phyloP scores from a whole-genome alignment of 352 stramenopile genomes.

The Globisporangium apiculatum region DNA sequence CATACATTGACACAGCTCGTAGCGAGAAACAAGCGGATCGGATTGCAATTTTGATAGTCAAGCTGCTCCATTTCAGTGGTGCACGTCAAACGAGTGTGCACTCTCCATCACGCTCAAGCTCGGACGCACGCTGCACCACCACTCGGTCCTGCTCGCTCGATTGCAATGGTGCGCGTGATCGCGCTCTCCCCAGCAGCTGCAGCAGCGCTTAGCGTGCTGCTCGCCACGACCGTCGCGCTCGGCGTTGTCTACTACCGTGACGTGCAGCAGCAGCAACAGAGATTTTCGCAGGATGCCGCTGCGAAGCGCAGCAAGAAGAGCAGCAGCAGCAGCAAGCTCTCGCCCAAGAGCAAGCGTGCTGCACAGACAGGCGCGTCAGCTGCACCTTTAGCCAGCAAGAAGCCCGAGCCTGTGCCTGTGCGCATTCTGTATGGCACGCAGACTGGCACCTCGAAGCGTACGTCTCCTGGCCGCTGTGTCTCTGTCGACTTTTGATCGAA shows the following conservation, averaged over 20 bases:
- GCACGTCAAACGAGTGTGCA: too few species aligned
- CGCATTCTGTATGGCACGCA: constrained; percentile 85
- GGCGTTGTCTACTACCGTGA: constrained; percentile 38
- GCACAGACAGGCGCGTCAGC: constrained; percentile 6
- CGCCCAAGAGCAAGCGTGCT: constrained; percentile 12
- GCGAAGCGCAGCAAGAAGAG: constrained; percentile 16
- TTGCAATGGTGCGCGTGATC: constrained; percentile 19
- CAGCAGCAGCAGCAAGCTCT: constrained; percentile 13
- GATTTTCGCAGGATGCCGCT: neutral
- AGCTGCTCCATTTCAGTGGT: too few species aligned
- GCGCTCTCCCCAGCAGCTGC: constrained; percentile 20
- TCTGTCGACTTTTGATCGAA: neutral
- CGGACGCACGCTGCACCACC: too few species aligned
- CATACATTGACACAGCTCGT: too few species aligned
- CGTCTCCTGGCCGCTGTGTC: neutral
- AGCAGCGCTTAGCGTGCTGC: constrained; percentile 35
- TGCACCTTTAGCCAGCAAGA: constrained; percentile 15
- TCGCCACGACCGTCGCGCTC: constrained; percentile 34
- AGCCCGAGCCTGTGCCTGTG: constrained; percentile 39
- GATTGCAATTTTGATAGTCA: too few species aligned
- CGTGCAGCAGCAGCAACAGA: constrained; percentile 3
- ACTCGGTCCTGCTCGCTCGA: too few species aligned
- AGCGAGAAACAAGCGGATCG: too few species aligned
- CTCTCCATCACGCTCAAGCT: too few species aligned
- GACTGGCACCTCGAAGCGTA: constrained; percentile 74